Base-by-base conservation (phyloP, 805 yeast genomes). In the Sugiyamaella smithiae region DNA sequence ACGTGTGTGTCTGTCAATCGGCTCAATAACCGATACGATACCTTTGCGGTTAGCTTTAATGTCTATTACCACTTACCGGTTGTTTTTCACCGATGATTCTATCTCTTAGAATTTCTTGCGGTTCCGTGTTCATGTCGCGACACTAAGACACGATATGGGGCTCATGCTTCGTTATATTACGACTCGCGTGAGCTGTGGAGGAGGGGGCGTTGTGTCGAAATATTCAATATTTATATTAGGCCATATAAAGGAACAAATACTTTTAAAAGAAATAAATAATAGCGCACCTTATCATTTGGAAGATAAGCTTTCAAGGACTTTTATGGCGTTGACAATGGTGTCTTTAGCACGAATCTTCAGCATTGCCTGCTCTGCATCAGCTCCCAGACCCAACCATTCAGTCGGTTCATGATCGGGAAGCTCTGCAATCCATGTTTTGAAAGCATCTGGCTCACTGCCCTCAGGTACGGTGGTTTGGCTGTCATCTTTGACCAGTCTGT, bases 361-460 rank as follows among this genome's bases (percentile, higher is more conserved):
- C 35, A 72, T 56, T 17, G 62, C 46, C 8, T 53, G 64, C 42
- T 77, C 78, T 5, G 75, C 72, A 11, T 71, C 72, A 4, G 65
- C 70, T 4, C 69, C 66, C 20, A 82, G 60, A 0, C 77, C 81
- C 14, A 80, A 58, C 85, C 85, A 82, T 1, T 66, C 57, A 38
- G 80, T 66, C 1, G 83, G 78, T 38, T 74, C 72, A 3, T 66
- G 51, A n/a, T 70, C 75, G 0, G 89, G 89, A 37, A 85, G 64
- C 0, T 55, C 36, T 0, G 63, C 54, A 17, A 83, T 71, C 89
- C 90, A 85, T 2, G 54, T 50, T 1, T 45, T 32, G 52, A 73
- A 74, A 8, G 61, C 70, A 0, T 61, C 67, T 0, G 57, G 31
- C 0, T 61, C 55, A 20, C 68, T 61, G 0, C 75, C 75, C 22